Evolutionary conservation across 192 early-diverging fungal genomes (phyloP).

Genomic region (Backusella parvicylindrica): DNA sequence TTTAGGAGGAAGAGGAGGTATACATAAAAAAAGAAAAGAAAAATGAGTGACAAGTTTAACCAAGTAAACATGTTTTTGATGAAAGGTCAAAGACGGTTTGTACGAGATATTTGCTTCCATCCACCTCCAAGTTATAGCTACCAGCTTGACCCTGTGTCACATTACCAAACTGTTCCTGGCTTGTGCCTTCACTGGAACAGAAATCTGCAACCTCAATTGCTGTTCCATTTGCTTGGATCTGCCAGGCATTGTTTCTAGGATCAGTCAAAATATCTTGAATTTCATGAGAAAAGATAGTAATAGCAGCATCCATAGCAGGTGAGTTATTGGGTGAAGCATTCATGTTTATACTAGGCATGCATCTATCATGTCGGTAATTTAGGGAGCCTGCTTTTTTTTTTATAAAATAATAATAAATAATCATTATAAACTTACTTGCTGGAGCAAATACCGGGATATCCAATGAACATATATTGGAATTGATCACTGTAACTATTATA

Average conservation of each 20-base stretch:
- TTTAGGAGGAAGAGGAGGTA: neutral
- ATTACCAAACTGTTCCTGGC: conserved; percentile 7
- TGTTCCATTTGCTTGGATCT: conserved; percentile 5
- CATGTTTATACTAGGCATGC: conserved; percentile 29
- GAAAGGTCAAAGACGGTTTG: conserved; percentile 21
- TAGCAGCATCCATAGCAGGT: conserved; percentile 29
- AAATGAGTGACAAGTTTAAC: neutral
- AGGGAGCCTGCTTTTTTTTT: neutral
- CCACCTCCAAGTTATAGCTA: conserved; percentile 25
- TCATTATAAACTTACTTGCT: conserved; percentile 5
- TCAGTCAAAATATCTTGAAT: conserved; percentile 37
- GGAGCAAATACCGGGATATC: conserved; percentile 30
- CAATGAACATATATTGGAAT: conserved; percentile 35
- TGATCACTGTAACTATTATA: conserved; percentile 30
- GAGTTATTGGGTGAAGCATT: conserved; percentile 31
- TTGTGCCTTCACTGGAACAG: conserved; percentile 17
- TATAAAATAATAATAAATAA: too few relatives aligned
- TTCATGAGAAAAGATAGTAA: conserved; percentile 37
- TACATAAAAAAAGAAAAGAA: conserved; percentile 2
- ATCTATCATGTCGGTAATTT: neutral
- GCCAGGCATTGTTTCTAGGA: conserved; percentile 28
- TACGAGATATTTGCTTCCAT: conserved; percentile 21
- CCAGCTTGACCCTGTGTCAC: conserved; percentile 12
- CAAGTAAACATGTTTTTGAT: conserved; percentile 12
- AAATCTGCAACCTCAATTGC: conserved; percentile 27